Base-by-base conservation (phyloP, 129 eudicot genomes). In the Tagetes patula region DNA sequence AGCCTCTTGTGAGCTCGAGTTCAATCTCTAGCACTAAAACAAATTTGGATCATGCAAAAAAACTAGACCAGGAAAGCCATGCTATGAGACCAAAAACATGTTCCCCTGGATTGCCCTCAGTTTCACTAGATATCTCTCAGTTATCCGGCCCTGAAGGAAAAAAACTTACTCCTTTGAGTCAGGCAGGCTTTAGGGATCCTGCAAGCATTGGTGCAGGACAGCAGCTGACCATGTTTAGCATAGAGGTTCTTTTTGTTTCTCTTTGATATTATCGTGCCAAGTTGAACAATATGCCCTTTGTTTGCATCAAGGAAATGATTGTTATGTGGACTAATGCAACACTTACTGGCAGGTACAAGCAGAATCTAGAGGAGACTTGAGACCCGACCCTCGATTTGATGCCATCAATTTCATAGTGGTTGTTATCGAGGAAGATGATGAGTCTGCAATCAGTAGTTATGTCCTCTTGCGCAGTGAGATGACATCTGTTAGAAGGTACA, bases 331-430 rank as follows among this genome's bases (percentile, higher is more conserved):
- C 71, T 76, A 30, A 46, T 43, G 62, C 52, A 53, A 69, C 68
- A 69, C 13, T 62, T 20, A 5, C 79, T 77, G 71, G 46, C 84
- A 87, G 92, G 87, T 94, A 37, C 98, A 82, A 53, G 91, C 98
- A 69, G 93, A 88, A 83, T 94, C 91, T 70, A 88, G 96, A 81
- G 98, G 97, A 81, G 97, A 94, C 70, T 71, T 88, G 55, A 82
- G 88, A 75, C 88, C 97, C 37, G 93, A 94, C 63, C 98, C 98
- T 7, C 86, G 92, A 31, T 84, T 84, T 74, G 97, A 94, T 94
- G 93, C 93, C 61, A 67, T 94, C 69, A 90, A 82, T 77, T 38
- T 86, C 68, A 80, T 94, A 69, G 82, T 69, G 72, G 75, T 94
- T 75, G 89, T 84, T 65, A 49, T 94, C 50, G 86, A 88, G 73